phyloP scores from a whole-genome alignment of 495 filamentous ascomycete genomes.

The Neurospora sp. region DNA sequence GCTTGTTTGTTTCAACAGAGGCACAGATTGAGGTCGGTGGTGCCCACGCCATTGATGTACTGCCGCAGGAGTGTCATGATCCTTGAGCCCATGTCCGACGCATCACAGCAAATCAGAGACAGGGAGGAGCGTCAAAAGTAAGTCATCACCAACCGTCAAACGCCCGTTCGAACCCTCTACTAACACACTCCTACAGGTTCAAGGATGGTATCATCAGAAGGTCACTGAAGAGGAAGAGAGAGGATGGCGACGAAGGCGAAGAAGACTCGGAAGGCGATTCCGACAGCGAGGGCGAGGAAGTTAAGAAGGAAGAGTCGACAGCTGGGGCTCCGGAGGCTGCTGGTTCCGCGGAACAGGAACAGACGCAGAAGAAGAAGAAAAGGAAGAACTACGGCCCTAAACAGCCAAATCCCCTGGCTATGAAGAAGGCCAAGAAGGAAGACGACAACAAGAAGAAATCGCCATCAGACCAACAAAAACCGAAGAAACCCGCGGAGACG shows the following conservation, averaged over 20 bases:
- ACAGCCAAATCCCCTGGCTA: slow-evolving; percentile 77
- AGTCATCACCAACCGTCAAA: slow-evolving; percentile 16
- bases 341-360: slow-evolving; percentile 13
- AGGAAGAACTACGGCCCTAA: slow-evolving; percentile 55
- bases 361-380: slow-evolving; percentile 44
- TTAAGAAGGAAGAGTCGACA: slow-evolving; percentile 8
- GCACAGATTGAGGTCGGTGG: slow-evolving; percentile 20
- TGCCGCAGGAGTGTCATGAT: slow-evolving; percentile 75
- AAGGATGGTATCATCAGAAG: slow-evolving; percentile 18
- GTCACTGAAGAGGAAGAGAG: slow-evolving; percentile 41
- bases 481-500: slow-evolving; percentile 8
- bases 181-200: slow-evolving; percentile 12
- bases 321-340: not conserved
- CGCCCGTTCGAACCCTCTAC: not conserved
- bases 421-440: slow-evolving; percentile 55
- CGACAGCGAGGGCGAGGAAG: slow-evolving; percentile 12
- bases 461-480: slow-evolving; percentile 3
- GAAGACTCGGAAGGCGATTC: slow-evolving; percentile 13
- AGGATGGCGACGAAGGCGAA: slow-evolving; percentile 30
- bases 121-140: slow-evolving; percentile 68
- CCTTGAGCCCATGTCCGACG: slow-evolving; percentile 71
- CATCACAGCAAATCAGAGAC: slow-evolving; percentile 50
- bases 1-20: slow-evolving; percentile 7
- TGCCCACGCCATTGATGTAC: slow-evolving; percentile 50
- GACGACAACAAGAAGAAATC: not conserved